Percentiles rank a stretch among this genome's conserved stretches.
These are phyloP conservation scores for Aspergillus uvarum DNA, from an alignment of 2,329 filamentous ascomycete genomes.

Conservation along the genomic window DNA sequence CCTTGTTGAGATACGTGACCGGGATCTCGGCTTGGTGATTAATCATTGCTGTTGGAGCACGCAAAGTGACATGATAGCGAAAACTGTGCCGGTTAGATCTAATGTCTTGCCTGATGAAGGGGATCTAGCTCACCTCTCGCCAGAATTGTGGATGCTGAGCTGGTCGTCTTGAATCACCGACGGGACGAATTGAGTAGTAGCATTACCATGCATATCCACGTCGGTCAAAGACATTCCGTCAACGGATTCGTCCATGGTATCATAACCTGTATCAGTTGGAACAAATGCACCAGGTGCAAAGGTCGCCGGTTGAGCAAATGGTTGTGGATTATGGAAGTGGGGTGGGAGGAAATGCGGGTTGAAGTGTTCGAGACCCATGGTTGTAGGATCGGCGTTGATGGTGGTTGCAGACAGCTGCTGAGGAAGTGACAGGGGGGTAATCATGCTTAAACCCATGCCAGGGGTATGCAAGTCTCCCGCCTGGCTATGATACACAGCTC, in stretches of 20 bases:
- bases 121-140: conserved; percentile 54
- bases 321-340: conserved; percentile 66
- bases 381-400: conserved; percentile 53
- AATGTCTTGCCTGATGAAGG: neutral
- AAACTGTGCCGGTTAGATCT: conserved; percentile 55
- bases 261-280: conserved; percentile 76
- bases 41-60: conserved; percentile 92
- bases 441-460: conserved; percentile 69
- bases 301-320: conserved; percentile 62
- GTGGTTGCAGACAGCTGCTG: conserved; percentile 63
- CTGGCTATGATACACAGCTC: conserved; percentile 77
- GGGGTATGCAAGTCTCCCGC: conserved; percentile 87
- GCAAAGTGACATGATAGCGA: conserved; percentile 84
- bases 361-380: conserved; percentile 69
- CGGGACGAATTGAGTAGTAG: conserved; percentile 48
- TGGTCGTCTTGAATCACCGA: conserved; percentile 30
- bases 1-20: conserved; percentile 97
- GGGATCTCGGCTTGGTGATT: conserved; percentile 87
- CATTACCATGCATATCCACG: conserved; percentile 52
- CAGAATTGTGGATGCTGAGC: conserved; percentile 31
- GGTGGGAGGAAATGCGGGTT: conserved; percentile 57
- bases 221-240: conserved; percentile 67
- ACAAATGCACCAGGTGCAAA: conserved; percentile 80
- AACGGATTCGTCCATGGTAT: conserved; percentile 67
- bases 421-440: conserved; percentile 80